phyloP scores from a whole-genome alignment of 2,329 filamentous ascomycete genomes.

The Paraphaeosphaeria minitans region DNA sequence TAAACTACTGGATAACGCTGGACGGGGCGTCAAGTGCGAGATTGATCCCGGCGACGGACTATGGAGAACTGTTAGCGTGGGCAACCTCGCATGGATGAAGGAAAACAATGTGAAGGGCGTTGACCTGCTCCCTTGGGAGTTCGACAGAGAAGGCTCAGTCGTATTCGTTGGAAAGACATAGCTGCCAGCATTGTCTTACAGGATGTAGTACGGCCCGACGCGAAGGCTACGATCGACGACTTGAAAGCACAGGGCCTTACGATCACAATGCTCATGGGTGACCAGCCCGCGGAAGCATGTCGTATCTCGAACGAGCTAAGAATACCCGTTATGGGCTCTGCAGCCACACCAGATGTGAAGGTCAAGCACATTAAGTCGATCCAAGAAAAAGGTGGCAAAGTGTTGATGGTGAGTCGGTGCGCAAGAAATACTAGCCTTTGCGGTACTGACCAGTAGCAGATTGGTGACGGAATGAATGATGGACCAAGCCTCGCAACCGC shows the following conservation, averaged over 20 bases:
- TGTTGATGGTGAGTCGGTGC: conserved; percentile 10
- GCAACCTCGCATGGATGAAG: conserved; percentile 6
- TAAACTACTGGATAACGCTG: neutral
- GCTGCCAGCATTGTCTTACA: neutral
- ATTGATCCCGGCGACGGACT: conserved; percentile 1
- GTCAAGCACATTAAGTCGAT: conserved; percentile 10
- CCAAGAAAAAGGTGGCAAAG: conserved; percentile 9
- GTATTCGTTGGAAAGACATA: neutral
- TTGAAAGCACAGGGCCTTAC: conserved; percentile 5
- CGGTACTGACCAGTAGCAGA: neutral
- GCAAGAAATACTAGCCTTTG: neutral
- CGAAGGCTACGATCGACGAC: neutral
- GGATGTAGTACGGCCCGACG: neutral
- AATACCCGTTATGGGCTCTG: conserved; percentile 10
- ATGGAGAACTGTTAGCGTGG: conserved; percentile 2
- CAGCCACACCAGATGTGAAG: conserved; percentile 8
- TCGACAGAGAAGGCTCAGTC: neutral
- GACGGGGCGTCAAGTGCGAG: conserved; percentile 10
- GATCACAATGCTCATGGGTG: conserved; percentile 11
- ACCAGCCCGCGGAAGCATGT: conserved; percentile 8
- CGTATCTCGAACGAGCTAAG: conserved; percentile 10
- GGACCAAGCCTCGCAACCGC: conserved; percentile 10
- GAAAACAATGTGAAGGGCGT: conserved; percentile 4
- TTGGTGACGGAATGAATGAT: conserved; percentile 14
- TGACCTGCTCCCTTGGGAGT: neutral